Percentiles rank a stretch among this genome's conserved stretches.
phyloP scores from a whole-genome alignment of 305 asterid species.

The Fraxinus baroniana region DNA sequence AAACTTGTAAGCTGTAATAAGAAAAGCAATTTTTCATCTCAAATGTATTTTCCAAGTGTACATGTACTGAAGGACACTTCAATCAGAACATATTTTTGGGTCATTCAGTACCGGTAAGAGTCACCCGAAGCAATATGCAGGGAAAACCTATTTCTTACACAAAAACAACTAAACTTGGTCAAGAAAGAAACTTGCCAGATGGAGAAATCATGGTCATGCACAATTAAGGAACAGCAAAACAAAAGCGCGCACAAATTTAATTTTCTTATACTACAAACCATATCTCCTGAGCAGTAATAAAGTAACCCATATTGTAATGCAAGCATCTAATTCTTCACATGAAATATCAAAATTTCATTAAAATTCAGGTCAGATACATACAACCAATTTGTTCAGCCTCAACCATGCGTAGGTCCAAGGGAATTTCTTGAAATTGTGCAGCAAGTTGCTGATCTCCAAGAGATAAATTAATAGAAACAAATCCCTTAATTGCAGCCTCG shows the following conservation, averaged over 20 bases:
- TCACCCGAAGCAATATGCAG: not conserved
- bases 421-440: constrained; percentile 88
- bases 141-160: not conserved
- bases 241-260: not conserved
- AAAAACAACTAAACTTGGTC: too few relatives aligned
- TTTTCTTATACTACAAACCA: not conserved
- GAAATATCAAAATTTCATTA: not conserved
- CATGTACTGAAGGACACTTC: not conserved
- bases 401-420: constrained; percentile 77
- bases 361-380: constrained; percentile 31
- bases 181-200: not conserved
- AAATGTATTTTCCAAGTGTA: not conserved
- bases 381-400: constrained; percentile 94
- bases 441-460: constrained; percentile 85
- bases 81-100: not conserved
- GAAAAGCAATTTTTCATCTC: not conserved
- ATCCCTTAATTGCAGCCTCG: constrained; percentile 69
- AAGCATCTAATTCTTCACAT: not conserved
- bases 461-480: constrained; percentile 57
- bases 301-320: not conserved
- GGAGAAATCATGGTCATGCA: not conserved
- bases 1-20: not conserved
- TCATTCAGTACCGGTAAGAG: not conserved
- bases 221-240: not conserved
- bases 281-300: not conserved